Base-by-base conservation (phyloP, 805 yeast species). In the Candida vaughaniae region DNA sequence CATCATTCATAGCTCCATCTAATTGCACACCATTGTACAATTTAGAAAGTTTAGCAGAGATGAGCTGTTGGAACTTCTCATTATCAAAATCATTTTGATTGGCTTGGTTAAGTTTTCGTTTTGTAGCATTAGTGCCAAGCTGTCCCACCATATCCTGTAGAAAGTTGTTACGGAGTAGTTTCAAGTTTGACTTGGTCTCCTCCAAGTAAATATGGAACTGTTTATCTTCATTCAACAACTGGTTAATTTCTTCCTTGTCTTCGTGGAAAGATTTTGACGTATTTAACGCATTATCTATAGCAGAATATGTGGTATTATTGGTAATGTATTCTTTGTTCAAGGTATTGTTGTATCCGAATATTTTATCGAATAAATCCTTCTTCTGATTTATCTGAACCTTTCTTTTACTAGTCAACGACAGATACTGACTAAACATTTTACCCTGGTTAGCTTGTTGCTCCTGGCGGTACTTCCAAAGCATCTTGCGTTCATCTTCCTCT, bases 301-400 rank as follows among this genome's bases (percentile, higher is more conserved):
- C 50, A 4, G 68, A 59, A 46, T 67, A 64, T 8, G 62, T 49
- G 12, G 70, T 55, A 48, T 67, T 67, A 46, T 67, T 67, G 33
- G 72, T 67, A 41, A 64, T 54, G 38, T 60, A 60, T 29, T 65
- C 70, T 30, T 54, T 62, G 49, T 68, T 67, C 32, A 68, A 41
- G 32, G 53, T 55, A 47, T 68, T 68, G 33, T 52, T 48, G 39
- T 61, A 57, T 16, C 73, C 73, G 48, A 68, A 68, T 10, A 67
- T 49, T 39, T 61, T 54, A 37, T 53, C 52, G n/a, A 64, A 50
- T 2, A 68, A 42, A 37, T 65, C 71, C 33, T 62, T 63, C 52
- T 67, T 68, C 43, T 66, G 72, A 22, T 50, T 44, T 3, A 67
- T 51, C 45, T 68, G 73, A 5, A 64, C 45, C 43, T 66, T 66